Evolutionary conservation across 2,329 filamentous ascomycete genomes (phyloP).

Genomic region (Exophiala calicioides): DNA sequence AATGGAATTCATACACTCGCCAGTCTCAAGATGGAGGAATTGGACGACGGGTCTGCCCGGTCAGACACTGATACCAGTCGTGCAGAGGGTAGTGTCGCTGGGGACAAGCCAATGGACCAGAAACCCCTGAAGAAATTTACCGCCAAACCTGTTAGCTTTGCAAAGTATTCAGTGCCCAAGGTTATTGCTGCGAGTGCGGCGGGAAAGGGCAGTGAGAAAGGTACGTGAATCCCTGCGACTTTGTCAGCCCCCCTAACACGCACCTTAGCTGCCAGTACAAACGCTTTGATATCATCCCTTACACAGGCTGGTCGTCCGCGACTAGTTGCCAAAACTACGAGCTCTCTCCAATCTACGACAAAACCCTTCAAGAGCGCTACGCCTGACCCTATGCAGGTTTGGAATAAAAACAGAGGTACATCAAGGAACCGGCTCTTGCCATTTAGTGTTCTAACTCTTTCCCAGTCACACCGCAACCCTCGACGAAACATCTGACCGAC

Average conservation of each 20-base stretch:
- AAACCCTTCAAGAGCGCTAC: slow-evolving; percentile 52
- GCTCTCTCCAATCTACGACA: slow-evolving; percentile 52
- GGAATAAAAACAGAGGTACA: slow-evolving; percentile 68
- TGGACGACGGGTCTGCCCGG: slow-evolving; percentile 51
- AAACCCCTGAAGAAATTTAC: slow-evolving; percentile 60
- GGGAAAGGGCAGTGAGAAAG: slow-evolving; percentile 57
- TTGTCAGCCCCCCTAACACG: slow-evolving; percentile 11
- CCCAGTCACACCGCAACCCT: slow-evolving; percentile 44
- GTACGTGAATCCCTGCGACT: slow-evolving; percentile 36
- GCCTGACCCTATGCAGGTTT: slow-evolving; percentile 68
- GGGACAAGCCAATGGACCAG: slow-evolving; percentile 44
- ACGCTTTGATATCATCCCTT: slow-evolving; percentile 40
- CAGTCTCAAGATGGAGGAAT: slow-evolving; percentile 30
- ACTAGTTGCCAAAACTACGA: slow-evolving; percentile 63
- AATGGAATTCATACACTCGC: slow-evolving; percentile 39
- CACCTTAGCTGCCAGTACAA: slow-evolving; percentile 42
- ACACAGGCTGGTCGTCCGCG: slow-evolving; percentile 57
- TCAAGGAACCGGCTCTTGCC: neutral
- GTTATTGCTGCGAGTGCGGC: slow-evolving; percentile 55
- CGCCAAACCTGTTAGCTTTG: slow-evolving; percentile 67
- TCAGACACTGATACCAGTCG: slow-evolving; percentile 64
- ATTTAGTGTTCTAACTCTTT: slow-evolving; percentile 46
- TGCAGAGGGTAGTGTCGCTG: slow-evolving; percentile 49
- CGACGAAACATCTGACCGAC: slow-evolving; percentile 66
- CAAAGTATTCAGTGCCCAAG: slow-evolving; percentile 66